These are phyloP conservation scores for Leccinum imitatum DNA, from an alignment of 768 basidiomycete genomes.

Conservation along the genomic window DNA sequence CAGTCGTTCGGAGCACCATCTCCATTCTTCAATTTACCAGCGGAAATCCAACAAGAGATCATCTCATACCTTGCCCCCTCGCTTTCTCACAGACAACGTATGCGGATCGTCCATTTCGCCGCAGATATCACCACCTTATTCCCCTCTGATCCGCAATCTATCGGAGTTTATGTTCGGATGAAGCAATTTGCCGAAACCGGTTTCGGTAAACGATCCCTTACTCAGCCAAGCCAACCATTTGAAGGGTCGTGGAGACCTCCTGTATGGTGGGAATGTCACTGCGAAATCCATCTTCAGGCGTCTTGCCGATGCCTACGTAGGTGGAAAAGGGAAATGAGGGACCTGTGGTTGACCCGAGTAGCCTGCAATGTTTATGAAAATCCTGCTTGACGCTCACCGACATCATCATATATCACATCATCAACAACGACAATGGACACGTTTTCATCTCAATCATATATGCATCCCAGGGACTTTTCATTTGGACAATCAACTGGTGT, in stretches of 20 bases:
- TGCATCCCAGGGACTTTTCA: neutral
- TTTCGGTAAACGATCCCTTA: slow-evolving; percentile 8
- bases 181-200: slow-evolving; percentile 8
- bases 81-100: slow-evolving; percentile 54
- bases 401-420: neutral
- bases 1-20: slow-evolving; percentile 8
- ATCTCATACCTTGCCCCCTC: slow-evolving; percentile 57
- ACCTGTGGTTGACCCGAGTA: slow-evolving; percentile 47
- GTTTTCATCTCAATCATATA: slow-evolving; percentile 1
- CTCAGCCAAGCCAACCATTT: slow-evolving; percentile 11
- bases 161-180: slow-evolving; percentile 4
- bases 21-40: slow-evolving; percentile 47
- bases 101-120: slow-evolving; percentile 53
- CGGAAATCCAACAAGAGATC: slow-evolving; percentile 56
- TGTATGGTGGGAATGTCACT: slow-evolving; percentile 34
- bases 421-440: slow-evolving; percentile 4
- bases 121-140: slow-evolving; percentile 47
- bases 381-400: slow-evolving; percentile 6
- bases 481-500: slow-evolving; percentile 14
- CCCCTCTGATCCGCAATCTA: slow-evolving; percentile 25
- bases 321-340: slow-evolving; percentile 43
- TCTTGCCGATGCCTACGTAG: slow-evolving; percentile 29
- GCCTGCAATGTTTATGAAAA: slow-evolving; percentile 47
- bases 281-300: slow-evolving; percentile 24
- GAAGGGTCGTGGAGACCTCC: slow-evolving; percentile 38